Percentiles rank a stretch among this genome's conserved stretches.
Conservation (phyloP, 177 flowering plant genomes). For the Vitis hybrid region DNA sequence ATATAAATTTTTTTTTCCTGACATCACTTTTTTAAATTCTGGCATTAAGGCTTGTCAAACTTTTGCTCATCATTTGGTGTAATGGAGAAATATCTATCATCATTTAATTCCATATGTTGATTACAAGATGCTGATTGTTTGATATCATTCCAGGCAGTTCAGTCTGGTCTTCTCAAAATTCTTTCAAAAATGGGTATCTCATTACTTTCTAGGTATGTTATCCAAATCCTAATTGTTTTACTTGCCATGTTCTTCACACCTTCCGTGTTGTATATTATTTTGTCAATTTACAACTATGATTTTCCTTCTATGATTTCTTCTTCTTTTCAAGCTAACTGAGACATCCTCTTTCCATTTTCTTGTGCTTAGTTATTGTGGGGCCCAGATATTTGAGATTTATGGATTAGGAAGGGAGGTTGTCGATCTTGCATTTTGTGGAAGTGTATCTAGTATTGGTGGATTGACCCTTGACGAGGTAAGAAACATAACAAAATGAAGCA, state of each 20-base stretch:
- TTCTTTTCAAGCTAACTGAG: background rate
- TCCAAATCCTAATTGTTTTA: background rate
- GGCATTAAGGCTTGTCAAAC: no score
- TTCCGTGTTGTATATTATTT: background rate
- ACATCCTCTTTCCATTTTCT: slow-evolving; percentile 13
- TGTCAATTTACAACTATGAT: background rate
- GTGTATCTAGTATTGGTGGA: slow-evolving; percentile 91
- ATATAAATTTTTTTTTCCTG: no score
- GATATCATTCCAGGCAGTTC: slow-evolving; percentile 67
- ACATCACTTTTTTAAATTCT: no score
- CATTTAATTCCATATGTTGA: background rate
- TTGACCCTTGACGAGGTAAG: slow-evolving; percentile 90
- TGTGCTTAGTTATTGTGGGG: slow-evolving; percentile 88
- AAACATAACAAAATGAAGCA: background rate
- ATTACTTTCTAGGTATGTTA: slow-evolving; percentile 84
- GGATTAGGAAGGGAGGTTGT: slow-evolving; percentile 91
- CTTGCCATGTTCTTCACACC: background rate
- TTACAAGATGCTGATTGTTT: background rate
- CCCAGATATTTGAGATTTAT: slow-evolving; percentile 98
- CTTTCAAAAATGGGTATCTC: slow-evolving; percentile 99
- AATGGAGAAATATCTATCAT: no score
- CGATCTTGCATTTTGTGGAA: slow-evolving; percentile 89
- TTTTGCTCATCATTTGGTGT: no score
- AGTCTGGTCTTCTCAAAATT: slow-evolving; percentile 90
- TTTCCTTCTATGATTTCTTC: background rate